Conservation (phyloP, 2,329 filamentous ascomycete genomes). For the Aspergillus chevalieri region DNA sequence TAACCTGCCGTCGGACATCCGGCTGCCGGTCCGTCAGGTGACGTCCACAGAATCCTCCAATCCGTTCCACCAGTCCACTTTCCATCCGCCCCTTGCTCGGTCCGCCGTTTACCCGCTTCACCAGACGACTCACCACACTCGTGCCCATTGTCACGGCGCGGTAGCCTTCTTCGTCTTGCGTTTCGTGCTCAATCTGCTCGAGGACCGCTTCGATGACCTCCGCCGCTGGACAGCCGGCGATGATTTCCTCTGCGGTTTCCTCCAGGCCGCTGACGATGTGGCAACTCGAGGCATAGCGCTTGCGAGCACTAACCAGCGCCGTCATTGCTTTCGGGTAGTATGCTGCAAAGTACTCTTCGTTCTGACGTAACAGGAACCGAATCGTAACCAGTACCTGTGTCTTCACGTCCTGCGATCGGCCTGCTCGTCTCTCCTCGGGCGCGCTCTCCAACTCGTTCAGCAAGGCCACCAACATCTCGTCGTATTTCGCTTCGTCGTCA, state of each 20-base stretch:
- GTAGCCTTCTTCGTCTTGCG: conserved; percentile 24
- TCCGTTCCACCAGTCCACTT: conserved; percentile 15
- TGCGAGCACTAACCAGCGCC: conserved; percentile 32
- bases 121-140: conserved; percentile 22
- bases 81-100: conserved; percentile 7
- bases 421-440: conserved; percentile 22
- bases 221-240: conserved; percentile 21
- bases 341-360: conserved; percentile 26
- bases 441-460: conserved; percentile 31
- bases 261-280: conserved; percentile 37
- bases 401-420: conserved; percentile 30
- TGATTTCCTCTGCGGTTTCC: conserved; percentile 32
- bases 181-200: conserved; percentile 24
- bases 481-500: conserved; percentile 30
- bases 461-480: conserved; percentile 32
- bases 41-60: conserved; percentile 29
- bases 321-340: conserved; percentile 31
- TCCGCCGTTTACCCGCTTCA: conserved; percentile 19
- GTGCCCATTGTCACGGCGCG: conserved; percentile 32
- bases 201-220: conserved; percentile 30
- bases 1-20: conserved; percentile 33
- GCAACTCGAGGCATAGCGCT: conserved; percentile 32
- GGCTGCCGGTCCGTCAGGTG: conserved; percentile 29
- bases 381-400: conserved; percentile 39
- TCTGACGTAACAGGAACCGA: conserved; percentile 33